Conservation (phyloP, 805 yeast species). For the Saturnispora serradocipensis region DNA sequence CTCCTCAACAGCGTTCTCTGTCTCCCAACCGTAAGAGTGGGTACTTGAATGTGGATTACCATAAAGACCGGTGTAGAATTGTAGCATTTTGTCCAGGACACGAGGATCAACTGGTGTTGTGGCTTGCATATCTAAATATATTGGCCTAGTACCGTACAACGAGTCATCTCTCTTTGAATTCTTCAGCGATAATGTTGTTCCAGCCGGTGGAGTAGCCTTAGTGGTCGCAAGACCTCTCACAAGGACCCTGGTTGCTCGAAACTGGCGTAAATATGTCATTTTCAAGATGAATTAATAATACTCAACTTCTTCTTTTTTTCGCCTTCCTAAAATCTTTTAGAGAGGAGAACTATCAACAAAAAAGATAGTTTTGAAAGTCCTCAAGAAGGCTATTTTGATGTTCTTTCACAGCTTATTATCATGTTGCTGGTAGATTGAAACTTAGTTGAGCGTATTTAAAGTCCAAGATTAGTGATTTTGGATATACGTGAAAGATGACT, state of each 20-base stretch:
- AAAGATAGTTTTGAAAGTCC: background rate
- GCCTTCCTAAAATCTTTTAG: background rate
- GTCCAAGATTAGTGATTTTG: background rate
- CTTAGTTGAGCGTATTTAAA: background rate
- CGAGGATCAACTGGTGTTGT: slow-evolving; percentile 98
- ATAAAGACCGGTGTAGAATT: slow-evolving; percentile 81
- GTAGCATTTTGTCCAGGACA: slow-evolving; percentile 81
- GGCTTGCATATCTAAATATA: slow-evolving; percentile 95
- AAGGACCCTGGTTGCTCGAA: background rate
- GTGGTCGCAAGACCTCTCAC: slow-evolving; percentile 6
- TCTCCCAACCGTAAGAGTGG: slow-evolving; percentile 98
- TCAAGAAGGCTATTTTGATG: background rate
- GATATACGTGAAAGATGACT: background rate
- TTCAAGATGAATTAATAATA: background rate
- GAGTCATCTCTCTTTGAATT: slow-evolving; percentile 36
- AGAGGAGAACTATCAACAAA: background rate
- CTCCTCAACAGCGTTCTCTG: slow-evolving; percentile 80
- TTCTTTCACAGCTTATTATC: background rate
- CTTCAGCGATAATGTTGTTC: slow-evolving; percentile 37
- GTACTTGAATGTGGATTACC: slow-evolving; percentile 98
- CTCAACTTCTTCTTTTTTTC: background rate
- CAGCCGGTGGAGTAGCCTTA: slow-evolving; percentile 33
- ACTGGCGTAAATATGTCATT: slow-evolving; percentile 3
- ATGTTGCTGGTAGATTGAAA: background rate
- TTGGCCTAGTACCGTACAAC: slow-evolving; percentile 70